Percentiles rank a stretch among this genome's conserved stretches.
phyloP scores from a whole-genome alignment of 1,284 basidiomycete genomes.

The Ustilago trichophora region DNA sequence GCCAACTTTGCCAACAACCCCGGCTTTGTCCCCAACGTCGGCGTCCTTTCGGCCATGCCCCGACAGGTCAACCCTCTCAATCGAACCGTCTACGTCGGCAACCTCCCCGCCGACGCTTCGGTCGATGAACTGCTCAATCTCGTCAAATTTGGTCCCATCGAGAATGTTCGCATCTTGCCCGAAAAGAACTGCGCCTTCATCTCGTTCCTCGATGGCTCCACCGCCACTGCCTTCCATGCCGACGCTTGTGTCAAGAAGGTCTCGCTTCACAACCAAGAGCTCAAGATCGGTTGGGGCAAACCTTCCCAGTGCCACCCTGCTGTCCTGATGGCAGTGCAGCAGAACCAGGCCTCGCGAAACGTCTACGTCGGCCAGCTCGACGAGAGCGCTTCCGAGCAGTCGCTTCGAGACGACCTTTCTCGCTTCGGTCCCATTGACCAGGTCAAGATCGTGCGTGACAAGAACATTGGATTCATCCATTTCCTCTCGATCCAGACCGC shows the following conservation, averaged over 20 bases:
- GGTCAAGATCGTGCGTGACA: conserved; percentile 66
- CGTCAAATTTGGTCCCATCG: conserved; percentile 96
- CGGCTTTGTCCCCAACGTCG: conserved; percentile 35
- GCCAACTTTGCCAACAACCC: conserved; percentile 31
- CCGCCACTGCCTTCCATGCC: conserved; percentile 64
- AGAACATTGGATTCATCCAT: conserved; percentile 65
- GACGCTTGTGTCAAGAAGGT: conserved; percentile 65
- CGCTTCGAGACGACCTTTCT: conserved; percentile 57
- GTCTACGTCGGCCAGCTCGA: conserved; percentile 64
- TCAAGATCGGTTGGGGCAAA: conserved; percentile 67
- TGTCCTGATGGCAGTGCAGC: conserved; percentile 64
- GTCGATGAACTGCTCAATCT: conserved; percentile 97
- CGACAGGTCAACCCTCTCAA: conserved; percentile 47
- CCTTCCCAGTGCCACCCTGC: conserved; percentile 56
- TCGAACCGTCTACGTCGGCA: conserved; percentile 96
- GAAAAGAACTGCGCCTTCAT: conserved; percentile 98
- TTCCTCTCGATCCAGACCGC: conserved; percentile 64
- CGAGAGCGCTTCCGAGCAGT: conserved; percentile 56
- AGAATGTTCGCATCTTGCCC: conserved; percentile 91
- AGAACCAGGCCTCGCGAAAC: conserved; percentile 63
- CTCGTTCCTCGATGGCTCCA: conserved; percentile 70
- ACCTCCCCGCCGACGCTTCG: conserved; percentile 92
- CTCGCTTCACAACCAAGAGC: conserved; percentile 62
- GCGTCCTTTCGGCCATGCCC: conserved; percentile 26
- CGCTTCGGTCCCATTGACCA: conserved; percentile 66